phyloP scores from a whole-genome alignment of 2,329 filamentous ascomycete genomes.

The Colletotrichum zoysiae region DNA sequence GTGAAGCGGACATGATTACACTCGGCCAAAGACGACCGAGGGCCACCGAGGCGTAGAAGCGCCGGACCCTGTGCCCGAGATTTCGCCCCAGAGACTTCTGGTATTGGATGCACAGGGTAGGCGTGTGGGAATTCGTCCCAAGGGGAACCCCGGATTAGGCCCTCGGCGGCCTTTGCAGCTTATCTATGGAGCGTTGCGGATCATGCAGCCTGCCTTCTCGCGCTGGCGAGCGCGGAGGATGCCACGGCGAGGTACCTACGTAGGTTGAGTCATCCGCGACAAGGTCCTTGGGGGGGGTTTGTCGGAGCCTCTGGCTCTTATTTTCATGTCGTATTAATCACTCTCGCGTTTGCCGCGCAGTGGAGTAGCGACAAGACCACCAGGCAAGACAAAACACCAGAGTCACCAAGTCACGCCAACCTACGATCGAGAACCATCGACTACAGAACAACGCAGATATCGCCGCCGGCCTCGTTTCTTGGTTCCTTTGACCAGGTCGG shows the following conservation, averaged over 20 bases:
- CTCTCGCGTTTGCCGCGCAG: conserved; percentile 36
- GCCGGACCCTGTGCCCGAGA: conserved; percentile 20
- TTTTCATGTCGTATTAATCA: neutral
- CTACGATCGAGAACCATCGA: neutral
- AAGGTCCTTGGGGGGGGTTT: too few species aligned
- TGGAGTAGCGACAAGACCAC: conserved; percentile 5
- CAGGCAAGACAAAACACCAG: neutral
- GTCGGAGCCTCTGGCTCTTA: neutral
- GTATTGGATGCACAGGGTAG: conserved; percentile 13
- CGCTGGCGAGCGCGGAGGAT: conserved; percentile 38
- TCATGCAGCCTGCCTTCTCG: conserved; percentile 22
- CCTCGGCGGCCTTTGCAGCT: conserved; percentile 25
- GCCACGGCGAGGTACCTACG: conserved; percentile 33
- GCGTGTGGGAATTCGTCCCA: conserved; percentile 13
- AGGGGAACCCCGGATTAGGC: conserved; percentile 14
- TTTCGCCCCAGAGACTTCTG: neutral
- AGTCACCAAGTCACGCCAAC: conserved; percentile 6
- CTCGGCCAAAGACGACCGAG: conserved; percentile 37
- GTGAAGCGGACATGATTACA: conserved; percentile 12
- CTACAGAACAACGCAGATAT: neutral
- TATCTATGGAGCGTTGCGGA: conserved; percentile 28
- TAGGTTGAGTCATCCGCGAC: conserved; percentile 36
- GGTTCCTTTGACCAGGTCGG: neutral
- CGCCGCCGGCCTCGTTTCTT: conserved; percentile 8
- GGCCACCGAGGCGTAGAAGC: conserved; percentile 24